Conservation (phyloP, 768 basidiomycete species). For the Suillus decipiens region DNA sequence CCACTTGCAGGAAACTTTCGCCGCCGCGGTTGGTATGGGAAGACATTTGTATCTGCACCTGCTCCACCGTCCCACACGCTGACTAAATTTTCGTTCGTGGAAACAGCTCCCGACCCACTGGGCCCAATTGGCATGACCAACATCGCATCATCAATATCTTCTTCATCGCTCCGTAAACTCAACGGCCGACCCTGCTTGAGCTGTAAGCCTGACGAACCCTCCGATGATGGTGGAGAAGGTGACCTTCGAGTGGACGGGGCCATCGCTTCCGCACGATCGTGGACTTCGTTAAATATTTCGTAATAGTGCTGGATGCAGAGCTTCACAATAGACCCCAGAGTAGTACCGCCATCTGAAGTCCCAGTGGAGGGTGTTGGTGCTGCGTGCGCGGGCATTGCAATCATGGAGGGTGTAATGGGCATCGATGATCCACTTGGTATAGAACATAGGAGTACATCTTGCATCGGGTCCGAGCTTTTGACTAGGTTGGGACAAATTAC, state of each 20-base stretch:
- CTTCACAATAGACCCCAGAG: slow-evolving; percentile 70
- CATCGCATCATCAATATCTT: slow-evolving; percentile 78
- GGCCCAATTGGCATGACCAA: slow-evolving; percentile 72
- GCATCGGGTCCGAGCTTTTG: slow-evolving; percentile 62
- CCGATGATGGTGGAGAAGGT: slow-evolving; percentile 30
- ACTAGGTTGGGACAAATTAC: slow-evolving; percentile 82
- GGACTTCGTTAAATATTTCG: slow-evolving; percentile 83
- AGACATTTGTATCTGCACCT: slow-evolving; percentile 17
- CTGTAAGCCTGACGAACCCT: slow-evolving; percentile 24
- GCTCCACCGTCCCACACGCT: slow-evolving; percentile 34
- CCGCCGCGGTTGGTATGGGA: slow-evolving; percentile 43
- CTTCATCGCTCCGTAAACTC: slow-evolving; percentile 48
- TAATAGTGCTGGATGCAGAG: slow-evolving; percentile 82
- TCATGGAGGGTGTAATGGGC: slow-evolving; percentile 25
- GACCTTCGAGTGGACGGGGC: slow-evolving; percentile 28
- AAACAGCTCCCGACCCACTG: slow-evolving; percentile 16
- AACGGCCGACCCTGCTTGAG: slow-evolving; percentile 24
- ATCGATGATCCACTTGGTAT: slow-evolving; percentile 53
- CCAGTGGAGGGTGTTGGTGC: slow-evolving; percentile 28
- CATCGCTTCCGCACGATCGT: slow-evolving; percentile 66
- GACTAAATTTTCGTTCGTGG: slow-evolving; percentile 14
- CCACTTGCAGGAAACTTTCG: slow-evolving; percentile 36
- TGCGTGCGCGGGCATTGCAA: slow-evolving; percentile 7
- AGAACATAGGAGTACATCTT: slow-evolving; percentile 74
- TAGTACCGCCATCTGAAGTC: slow-evolving; percentile 50